Conservation (phyloP, 495 filamentous ascomycete species). For the Evansstolkia leycettana region DNA sequence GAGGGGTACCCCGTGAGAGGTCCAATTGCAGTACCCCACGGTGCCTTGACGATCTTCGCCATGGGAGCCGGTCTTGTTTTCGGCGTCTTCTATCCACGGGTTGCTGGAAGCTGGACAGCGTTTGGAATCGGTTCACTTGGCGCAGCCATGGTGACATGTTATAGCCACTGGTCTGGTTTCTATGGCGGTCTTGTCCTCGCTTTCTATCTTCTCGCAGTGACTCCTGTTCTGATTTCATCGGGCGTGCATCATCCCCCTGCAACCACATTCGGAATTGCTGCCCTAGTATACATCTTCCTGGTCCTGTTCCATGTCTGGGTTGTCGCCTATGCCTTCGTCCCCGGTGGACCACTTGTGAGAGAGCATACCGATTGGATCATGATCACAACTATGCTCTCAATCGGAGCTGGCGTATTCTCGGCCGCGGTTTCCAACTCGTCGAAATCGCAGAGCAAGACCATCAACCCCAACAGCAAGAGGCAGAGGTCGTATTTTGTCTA, state of each 20-base stretch:
- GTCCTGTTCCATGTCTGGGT: conserved; percentile 96
- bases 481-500: conserved; percentile 62
- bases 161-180: conserved; percentile 79
- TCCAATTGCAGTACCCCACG: conserved; percentile 80
- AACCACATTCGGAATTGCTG: conserved; percentile 72
- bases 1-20: conserved; percentile 89
- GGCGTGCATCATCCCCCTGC: conserved; percentile 65
- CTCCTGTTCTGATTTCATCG: conserved; percentile 61
- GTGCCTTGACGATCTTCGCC: conserved; percentile 65
- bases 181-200: conserved; percentile 69
- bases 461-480: conserved; percentile 40
- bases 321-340: conserved; percentile 98
- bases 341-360: conserved; percentile 82
- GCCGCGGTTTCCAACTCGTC: conserved; percentile 42
- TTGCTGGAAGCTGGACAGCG: conserved; percentile 68
- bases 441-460: conserved; percentile 32
- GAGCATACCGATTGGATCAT: conserved; percentile 96
- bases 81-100: conserved; percentile 57
- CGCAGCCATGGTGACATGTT: conserved; percentile 68
- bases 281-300: conserved; percentile 80
- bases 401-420: conserved; percentile 79
- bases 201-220: conserved; percentile 70
- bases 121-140: conserved; percentile 68
- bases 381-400: conserved; percentile 68
- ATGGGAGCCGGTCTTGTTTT: conserved; percentile 79